phyloP scores from a whole-genome alignment of 495 filamentous ascomycete genomes.

The Penicillium mononematosum region DNA sequence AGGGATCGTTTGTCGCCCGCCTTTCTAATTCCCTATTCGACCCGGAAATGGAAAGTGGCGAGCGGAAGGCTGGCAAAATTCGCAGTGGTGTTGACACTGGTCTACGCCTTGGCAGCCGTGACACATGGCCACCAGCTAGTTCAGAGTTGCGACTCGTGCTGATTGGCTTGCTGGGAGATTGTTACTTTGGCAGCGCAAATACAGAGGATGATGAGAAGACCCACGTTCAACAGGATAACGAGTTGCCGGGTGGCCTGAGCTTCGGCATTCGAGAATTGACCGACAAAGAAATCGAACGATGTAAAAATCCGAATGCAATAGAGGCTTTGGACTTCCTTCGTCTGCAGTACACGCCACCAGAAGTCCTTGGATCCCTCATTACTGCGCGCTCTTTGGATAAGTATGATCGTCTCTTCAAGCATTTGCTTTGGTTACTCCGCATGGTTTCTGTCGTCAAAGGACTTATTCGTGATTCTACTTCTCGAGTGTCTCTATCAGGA shows the following conservation, averaged over 20 bases:
- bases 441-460: constrained; percentile 77
- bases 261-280: constrained; percentile 85
- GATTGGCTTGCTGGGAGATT: constrained; percentile 81
- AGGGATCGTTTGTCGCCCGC: constrained; percentile 76
- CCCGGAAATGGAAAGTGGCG: constrained; percentile 76
- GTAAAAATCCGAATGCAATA: constrained; percentile 74
- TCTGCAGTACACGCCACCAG: constrained; percentile 78
- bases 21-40: constrained; percentile 84
- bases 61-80: constrained; percentile 64
- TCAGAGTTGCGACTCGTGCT: constrained; percentile 86
- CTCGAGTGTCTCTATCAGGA: constrained; percentile 38
- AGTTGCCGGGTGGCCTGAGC: constrained; percentile 76
- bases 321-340: constrained; percentile 89
- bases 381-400: constrained; percentile 63
- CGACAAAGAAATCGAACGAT: constrained; percentile 69
- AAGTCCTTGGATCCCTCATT: constrained; percentile 69
- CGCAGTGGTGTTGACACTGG: constrained; percentile 74
- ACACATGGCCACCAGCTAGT: constrained; percentile 88
- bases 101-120: constrained; percentile 69
- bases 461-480: constrained; percentile 60
- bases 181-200: constrained; percentile 47
- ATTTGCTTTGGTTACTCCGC: constrained; percentile 71
- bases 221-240: constrained; percentile 37
- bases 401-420: constrained; percentile 81
- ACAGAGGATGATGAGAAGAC: constrained; percentile 21